Evolutionary conservation across 345 rosid species (phyloP).

Genomic region (Angophora floribunda): DNA sequence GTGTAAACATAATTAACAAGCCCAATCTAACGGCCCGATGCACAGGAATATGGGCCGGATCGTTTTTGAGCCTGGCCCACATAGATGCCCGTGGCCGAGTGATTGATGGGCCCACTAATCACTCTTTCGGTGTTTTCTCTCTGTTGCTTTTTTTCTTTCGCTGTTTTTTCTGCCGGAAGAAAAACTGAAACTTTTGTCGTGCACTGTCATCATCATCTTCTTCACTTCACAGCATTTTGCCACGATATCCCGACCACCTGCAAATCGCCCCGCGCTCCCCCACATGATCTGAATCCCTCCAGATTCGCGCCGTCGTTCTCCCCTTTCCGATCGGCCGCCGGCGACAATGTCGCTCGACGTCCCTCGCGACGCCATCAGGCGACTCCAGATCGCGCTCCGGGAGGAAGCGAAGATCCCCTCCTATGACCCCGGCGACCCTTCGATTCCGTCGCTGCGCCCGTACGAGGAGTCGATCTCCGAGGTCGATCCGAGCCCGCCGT

Average conservation of each 20-base stretch:
- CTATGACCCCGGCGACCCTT: conserved; percentile 33
- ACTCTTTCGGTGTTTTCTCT: neutral
- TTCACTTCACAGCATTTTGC: neutral
- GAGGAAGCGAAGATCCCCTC: conserved; percentile 43
- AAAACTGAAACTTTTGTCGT: neutral
- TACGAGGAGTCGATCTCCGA: conserved; percentile 33
- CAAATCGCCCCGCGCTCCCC: neutral
- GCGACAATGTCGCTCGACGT: conserved; percentile 47
- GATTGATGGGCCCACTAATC: neutral
- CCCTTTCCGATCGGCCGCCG: neutral
- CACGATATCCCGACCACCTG: neutral
- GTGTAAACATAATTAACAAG: neutral
- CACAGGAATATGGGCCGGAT: neutral
- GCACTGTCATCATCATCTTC: neutral
- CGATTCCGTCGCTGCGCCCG: conserved; percentile 27
- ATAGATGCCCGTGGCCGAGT: neutral
- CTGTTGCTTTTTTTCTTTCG: neutral
- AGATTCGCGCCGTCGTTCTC: neutral
- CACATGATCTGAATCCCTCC: neutral
- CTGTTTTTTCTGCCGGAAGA: neutral
- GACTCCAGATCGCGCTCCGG: conserved; percentile 56
- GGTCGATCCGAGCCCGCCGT: conserved; percentile 50
- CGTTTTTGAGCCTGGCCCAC: neutral
- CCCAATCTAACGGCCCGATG: neutral
- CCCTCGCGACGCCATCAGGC: conserved; percentile 44